Evolutionary conservation across 1,284 basidiomycete genomes (phyloP).

Genomic region (Schizopora paradoxa): DNA sequence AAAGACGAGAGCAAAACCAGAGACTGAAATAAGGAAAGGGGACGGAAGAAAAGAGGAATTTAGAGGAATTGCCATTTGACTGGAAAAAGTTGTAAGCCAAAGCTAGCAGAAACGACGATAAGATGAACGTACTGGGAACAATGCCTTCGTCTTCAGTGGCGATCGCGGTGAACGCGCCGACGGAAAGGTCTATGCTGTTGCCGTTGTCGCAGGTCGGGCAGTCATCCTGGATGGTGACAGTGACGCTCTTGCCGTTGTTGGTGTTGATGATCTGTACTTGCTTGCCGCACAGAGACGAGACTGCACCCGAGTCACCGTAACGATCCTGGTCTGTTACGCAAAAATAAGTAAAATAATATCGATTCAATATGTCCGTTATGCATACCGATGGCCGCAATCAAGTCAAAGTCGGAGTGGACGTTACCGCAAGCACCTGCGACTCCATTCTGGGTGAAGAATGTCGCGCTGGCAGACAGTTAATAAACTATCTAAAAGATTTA

Average conservation of each 20-base stretch:
- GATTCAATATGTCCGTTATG: constrained; percentile 14
- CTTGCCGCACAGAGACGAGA: constrained; percentile 60
- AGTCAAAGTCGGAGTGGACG: constrained; percentile 57
- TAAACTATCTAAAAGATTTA: neutral
- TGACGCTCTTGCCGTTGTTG: constrained; percentile 50
- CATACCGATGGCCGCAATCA: constrained; percentile 66
- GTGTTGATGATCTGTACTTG: constrained; percentile 60
- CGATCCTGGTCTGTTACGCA: constrained; percentile 36
- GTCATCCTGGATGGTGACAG: constrained; percentile 67
- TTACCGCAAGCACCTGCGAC: constrained; percentile 70
- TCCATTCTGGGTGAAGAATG: constrained; percentile 69
- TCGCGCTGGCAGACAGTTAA: constrained; percentile 56
- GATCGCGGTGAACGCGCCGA: constrained; percentile 65
- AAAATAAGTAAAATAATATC: neutral
- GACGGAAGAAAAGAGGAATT: neutral
- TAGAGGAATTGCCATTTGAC: constrained; percentile 7
- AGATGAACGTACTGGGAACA: constrained; percentile 48
- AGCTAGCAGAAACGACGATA: neutral
- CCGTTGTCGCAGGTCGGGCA: constrained; percentile 75
- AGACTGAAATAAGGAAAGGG: constrained; percentile 4
- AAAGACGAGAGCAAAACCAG: neutral
- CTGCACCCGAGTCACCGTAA: constrained; percentile 44
- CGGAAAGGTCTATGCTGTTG: constrained; percentile 78
- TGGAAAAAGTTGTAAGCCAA: neutral
- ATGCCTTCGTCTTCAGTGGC: constrained; percentile 50